A percentile compares a stretch with the other conserved stretches of the same genome.
phyloP scores from a whole-genome alignment of 371 early-diverging fungal species.

The Mucor circinelloides region DNA sequence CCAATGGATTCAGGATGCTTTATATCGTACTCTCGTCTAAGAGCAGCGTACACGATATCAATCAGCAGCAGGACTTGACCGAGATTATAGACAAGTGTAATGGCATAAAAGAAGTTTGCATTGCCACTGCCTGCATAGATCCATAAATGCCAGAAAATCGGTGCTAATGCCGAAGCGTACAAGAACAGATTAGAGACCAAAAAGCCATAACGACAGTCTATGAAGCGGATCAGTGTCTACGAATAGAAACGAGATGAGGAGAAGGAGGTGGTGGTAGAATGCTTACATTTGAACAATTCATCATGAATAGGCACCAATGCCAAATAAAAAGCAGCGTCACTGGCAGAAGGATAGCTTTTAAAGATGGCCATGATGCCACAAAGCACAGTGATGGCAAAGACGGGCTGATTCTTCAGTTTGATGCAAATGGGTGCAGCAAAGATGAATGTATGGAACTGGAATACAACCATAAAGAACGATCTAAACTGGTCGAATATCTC shows the following conservation, averaged over 20 bases:
- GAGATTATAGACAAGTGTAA: slow-evolving; percentile 87
- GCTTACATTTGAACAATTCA: slow-evolving; percentile 86
- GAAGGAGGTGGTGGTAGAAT: too few species aligned
- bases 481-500: slow-evolving; percentile 98
- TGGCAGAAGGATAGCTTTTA: slow-evolving; percentile 90
- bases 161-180: slow-evolving; percentile 78
- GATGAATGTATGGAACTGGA: slow-evolving; percentile 86
- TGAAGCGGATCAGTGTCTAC: neutral
- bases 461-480: slow-evolving; percentile 87
- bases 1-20: slow-evolving; percentile 61
- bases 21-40: slow-evolving; percentile 80
- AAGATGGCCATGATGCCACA: slow-evolving; percentile 80
- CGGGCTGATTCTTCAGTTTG: slow-evolving; percentile 76
- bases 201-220: slow-evolving; percentile 74
- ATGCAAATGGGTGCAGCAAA: slow-evolving; percentile 83
- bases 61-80: slow-evolving; percentile 82
- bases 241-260: too few species aligned
- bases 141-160: slow-evolving; percentile 94
- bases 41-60: slow-evolving; percentile 75
- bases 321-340: slow-evolving; percentile 83
- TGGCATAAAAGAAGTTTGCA: slow-evolving; percentile 97
- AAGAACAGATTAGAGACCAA: slow-evolving; percentile 66
- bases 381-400: slow-evolving; percentile 73
- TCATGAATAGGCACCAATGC: slow-evolving; percentile 77
- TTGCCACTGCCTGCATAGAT: slow-evolving; percentile 93